Base-by-base conservation (phyloP, 768 basidiomycete genomes). In the Steccherinum ochraceum region DNA sequence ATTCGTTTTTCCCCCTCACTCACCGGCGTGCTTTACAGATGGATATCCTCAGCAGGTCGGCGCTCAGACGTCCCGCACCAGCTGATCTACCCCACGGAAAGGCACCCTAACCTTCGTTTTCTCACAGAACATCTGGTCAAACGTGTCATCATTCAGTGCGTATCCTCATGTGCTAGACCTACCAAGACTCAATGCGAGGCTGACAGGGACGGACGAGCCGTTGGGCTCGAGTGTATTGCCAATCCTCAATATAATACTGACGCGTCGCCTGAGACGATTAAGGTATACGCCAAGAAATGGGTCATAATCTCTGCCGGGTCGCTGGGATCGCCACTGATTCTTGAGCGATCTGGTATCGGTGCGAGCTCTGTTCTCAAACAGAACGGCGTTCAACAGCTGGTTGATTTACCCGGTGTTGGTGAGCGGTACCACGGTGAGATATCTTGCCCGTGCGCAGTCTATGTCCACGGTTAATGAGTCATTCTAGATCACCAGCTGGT, bases 31-130 rank as follows among this genome's bases (percentile, higher is more conserved):
- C n/a, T n/a, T n/a, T n/a, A n/a, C n/a, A n/a, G n/a, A n/a, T 86
- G 79, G 58, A 68, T 86, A 13, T 62, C 58, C 2, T 61, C 64
- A 16, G 79, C 73, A 2, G 83, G 84, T 20, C 69, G 56, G 42
- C 76, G 84, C 19, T 82, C 81, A 0, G 82, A 85, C 58, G 58
- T 74, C 0, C 70, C 83, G 7, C 74, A 73, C 13, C 25, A 61
- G 44, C 68, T 69, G 49, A 46, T 76, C 1, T 76, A 73, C 45
- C 64, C 67, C 12, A 59, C 67, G n/a, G 52, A 52, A 0, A 42
- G 55, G 4, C 57, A 58, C 23, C 62, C 58, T 11, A 72, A 71
- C 51, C 40, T 76, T 1, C 57, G 60, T 12, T 49, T 72, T 20
- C 13, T 60, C 0, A 65, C 64, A 1, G 72, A 64, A 0, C 65